Percentiles rank a stretch among this genome's conserved stretches.
phyloP scores from a whole-genome alignment of 257 asterid species.

The Fraxinus excelsior region DNA sequence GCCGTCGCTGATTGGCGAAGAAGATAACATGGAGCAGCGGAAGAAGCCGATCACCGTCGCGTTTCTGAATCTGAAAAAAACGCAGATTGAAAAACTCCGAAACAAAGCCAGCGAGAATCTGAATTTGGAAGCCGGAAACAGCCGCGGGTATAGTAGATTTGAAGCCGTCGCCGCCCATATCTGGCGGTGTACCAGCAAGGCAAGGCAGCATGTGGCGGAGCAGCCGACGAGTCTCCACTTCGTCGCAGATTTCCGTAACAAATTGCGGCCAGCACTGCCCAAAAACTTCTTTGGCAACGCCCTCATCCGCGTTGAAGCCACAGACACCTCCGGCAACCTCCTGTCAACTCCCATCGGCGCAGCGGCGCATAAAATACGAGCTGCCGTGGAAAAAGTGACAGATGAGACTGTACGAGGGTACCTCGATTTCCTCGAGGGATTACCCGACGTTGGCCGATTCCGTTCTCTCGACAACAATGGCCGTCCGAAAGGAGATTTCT shows the following conservation, averaged over 20 bases:
- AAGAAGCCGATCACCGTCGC: conserved; percentile 44
- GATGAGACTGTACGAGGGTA: conserved; percentile 56
- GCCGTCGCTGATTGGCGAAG: conserved; percentile 42
- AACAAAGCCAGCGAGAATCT: conserved; percentile 39
- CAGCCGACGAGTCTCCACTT: conserved; percentile 61
- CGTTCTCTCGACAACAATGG: conserved; percentile 55
- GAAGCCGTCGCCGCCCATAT: conserved; percentile 77
- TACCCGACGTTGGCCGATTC: conserved; percentile 61
- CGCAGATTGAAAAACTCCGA: conserved; percentile 49
- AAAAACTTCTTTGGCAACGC: conserved; percentile 76
- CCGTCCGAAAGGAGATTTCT: conserved; percentile 54
- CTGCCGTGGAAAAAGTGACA: conserved; percentile 49
- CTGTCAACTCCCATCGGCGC: conserved; percentile 35
- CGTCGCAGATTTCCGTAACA: conserved; percentile 64
- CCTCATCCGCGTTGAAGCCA: conserved; percentile 62
- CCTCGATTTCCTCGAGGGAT: conserved; percentile 52
- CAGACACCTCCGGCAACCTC: conserved; percentile 48
- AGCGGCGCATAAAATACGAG: conserved; percentile 51
- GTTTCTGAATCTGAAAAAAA: conserved; percentile 33
- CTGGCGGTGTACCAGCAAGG: conserved; percentile 74
- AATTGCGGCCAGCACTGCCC: conserved; percentile 62
- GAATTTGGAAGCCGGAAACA: background rate
- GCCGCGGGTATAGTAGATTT: conserved; percentile 53
- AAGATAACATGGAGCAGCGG: conserved; percentile 41
- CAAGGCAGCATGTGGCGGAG: conserved; percentile 54